Percentiles rank a stretch among this genome's conserved stretches.
phyloP scores from a whole-genome alignment of 208 protist species.

The Acanthamoeba quina region DNA sequence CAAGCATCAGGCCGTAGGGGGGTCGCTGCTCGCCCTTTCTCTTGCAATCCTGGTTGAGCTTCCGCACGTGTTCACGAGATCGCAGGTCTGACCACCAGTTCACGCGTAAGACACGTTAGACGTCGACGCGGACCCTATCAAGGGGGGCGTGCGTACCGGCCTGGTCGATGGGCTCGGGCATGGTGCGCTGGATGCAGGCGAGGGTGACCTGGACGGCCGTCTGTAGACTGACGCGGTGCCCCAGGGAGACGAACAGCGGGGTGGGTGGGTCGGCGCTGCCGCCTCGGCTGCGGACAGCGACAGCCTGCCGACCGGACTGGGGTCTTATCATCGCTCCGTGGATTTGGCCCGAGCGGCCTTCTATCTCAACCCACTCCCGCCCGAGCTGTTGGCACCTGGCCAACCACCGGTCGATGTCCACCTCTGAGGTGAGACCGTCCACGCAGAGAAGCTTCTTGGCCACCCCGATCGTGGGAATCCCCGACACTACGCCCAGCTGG shows the following conservation, averaged over 20 bases:
- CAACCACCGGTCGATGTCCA: constrained; percentile 13
- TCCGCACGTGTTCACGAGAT: constrained; percentile 19
- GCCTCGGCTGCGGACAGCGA: not conserved
- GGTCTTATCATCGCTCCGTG: not conserved
- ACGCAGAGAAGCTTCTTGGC: constrained; percentile 93
- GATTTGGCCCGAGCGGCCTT: constrained; percentile 6
- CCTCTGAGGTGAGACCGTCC: constrained; percentile 87
- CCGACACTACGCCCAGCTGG: constrained; percentile 94
- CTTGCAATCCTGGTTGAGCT: not conserved
- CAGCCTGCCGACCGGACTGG: not conserved
- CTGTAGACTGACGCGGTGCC: constrained; percentile 22
- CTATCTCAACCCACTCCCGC: constrained; percentile 5
- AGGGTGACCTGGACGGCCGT: constrained; percentile 9
- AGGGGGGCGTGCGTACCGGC: not conserved
- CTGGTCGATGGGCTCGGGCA: constrained; percentile 32
- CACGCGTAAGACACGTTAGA: not conserved
- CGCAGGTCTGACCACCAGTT: not conserved
- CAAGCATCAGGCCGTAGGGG: not conserved
- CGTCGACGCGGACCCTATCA: no score
- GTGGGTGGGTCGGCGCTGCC: not conserved
- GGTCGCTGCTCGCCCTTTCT: not conserved
- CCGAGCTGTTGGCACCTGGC: not conserved
- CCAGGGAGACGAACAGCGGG: constrained; percentile 44
- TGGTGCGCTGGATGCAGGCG: constrained; percentile 10
- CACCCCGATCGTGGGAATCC: constrained; percentile 92